Conservation (phyloP, 768 basidiomycete genomes). For the Kwoniella dejecticola region DNA sequence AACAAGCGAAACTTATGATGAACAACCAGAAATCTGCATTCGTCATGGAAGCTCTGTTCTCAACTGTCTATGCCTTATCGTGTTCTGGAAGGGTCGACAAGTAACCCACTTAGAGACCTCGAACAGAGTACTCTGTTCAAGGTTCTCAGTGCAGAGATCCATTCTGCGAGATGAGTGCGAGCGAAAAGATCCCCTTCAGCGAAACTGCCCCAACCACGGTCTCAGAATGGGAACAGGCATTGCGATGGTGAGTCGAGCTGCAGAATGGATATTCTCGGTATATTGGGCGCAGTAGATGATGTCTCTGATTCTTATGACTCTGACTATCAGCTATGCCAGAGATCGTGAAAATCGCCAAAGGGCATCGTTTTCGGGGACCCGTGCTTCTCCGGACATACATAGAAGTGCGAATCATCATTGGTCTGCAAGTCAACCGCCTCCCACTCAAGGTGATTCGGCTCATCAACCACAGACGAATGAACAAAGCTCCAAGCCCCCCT, state of each 20-base stretch:
- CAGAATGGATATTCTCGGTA: not conserved
- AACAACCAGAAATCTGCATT: no score
- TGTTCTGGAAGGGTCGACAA: no score
- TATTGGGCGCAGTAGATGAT: no score
- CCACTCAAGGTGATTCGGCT: not conserved
- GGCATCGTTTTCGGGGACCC: not conserved
- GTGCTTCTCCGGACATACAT: not conserved
- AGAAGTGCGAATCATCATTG: not conserved
- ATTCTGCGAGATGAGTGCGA: not conserved
- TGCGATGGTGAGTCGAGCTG: constrained; percentile 13
- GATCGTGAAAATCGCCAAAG: constrained; percentile 13
- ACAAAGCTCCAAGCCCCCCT: not conserved
- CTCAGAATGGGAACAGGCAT: constrained; percentile 17
- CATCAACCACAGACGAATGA: not conserved
- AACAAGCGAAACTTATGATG: no score
- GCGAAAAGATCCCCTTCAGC: not conserved
- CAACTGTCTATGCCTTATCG: no score
- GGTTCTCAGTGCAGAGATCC: no score
- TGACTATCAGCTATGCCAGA: constrained; percentile 20
- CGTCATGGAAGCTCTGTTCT: no score
- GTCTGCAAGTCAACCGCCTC: not conserved
- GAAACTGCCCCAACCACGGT: constrained; percentile 18
- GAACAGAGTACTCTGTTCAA: no score
- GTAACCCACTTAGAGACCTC: no score
- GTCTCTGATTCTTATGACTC: no score